These are phyloP conservation scores for Carallia pectinifolia DNA, from an alignment of 345 rosid species.

Conservation along the genomic window DNA sequence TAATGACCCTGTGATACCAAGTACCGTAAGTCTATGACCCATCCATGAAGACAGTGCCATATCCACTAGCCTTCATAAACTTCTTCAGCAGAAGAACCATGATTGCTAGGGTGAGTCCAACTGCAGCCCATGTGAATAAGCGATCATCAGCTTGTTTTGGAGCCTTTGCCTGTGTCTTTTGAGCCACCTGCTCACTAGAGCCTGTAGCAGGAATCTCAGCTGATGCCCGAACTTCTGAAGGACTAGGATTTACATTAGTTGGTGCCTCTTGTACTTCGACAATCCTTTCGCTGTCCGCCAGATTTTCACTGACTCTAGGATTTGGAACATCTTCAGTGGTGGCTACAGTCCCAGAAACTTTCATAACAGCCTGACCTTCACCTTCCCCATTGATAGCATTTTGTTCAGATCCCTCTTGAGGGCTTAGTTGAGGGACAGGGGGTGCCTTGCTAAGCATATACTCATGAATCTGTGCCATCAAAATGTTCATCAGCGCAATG, in stretches of 20 bases:
- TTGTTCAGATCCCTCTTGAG: constrained; percentile 31
- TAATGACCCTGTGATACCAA: neutral
- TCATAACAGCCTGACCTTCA: constrained; percentile 20
- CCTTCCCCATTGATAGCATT: constrained; percentile 14
- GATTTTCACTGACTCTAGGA: constrained; percentile 21
- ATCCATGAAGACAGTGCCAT: constrained; percentile 76
- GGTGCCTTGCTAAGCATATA: constrained; percentile 85
- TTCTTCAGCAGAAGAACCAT: constrained; percentile 84
- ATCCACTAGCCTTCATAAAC: constrained; percentile 73
- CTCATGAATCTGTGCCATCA: constrained; percentile 66
- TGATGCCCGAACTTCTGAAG: constrained; percentile 25
- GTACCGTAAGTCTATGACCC: constrained; percentile 44
- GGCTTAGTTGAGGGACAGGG: constrained; percentile 44
- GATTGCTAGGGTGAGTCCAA: constrained; percentile 83
- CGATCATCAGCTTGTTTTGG: constrained; percentile 78
- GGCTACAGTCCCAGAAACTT: constrained; percentile 17
- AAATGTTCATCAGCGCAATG: constrained; percentile 5
- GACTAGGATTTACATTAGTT: constrained; percentile 27
- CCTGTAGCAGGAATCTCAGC: constrained; percentile 36
- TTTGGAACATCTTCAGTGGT: constrained; percentile 26
- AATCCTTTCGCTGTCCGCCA: constrained; percentile 33
- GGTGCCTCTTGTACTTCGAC: constrained; percentile 44
- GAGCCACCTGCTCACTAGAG: constrained; percentile 30
- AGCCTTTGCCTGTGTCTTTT: constrained; percentile 33
- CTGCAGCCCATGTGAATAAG: constrained; percentile 76